Conservation (phyloP, 2,329 filamentous ascomycete genomes). For the Diaporthe eres region DNA sequence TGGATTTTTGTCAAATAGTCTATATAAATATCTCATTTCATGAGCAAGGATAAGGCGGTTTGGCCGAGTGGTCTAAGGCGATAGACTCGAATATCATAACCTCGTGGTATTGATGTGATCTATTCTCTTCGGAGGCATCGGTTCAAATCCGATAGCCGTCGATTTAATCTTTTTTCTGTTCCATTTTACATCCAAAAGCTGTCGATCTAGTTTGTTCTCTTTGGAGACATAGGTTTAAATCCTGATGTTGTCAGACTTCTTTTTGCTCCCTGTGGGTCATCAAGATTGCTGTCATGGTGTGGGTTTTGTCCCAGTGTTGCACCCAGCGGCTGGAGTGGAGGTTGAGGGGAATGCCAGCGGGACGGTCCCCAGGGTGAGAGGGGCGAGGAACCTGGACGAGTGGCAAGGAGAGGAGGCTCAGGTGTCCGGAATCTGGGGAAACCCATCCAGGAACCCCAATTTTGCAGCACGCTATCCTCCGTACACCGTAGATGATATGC, state of each 20-base stretch:
- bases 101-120: slow-evolving; percentile 3
- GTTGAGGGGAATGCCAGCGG: not conserved
- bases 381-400: not conserved
- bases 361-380: not conserved
- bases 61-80: slow-evolving; percentile 41
- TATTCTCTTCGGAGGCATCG: slow-evolving; percentile 40
- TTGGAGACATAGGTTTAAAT: not conserved
- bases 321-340: not conserved
- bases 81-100: slow-evolving; percentile 34
- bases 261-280: not conserved
- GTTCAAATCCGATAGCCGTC: slow-evolving; percentile 40
- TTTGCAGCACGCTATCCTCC: not conserved
- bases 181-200: not conserved
- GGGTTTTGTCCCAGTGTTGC: not conserved
- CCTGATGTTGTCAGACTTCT: not conserved
- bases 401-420: not conserved
- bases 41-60: not conserved
- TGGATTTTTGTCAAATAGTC: too few species aligned
- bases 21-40: fast-evolving
- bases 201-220: not conserved
- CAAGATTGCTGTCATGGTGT: not conserved
- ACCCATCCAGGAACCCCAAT: slow-evolving; percentile 12
- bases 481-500: not conserved
- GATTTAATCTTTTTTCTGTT: not conserved
- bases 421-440: slow-evolving; percentile 24